phyloP scores from a whole-genome alignment of 2,329 filamentous ascomycete genomes.

The Decorospora gaudefroyi region DNA sequence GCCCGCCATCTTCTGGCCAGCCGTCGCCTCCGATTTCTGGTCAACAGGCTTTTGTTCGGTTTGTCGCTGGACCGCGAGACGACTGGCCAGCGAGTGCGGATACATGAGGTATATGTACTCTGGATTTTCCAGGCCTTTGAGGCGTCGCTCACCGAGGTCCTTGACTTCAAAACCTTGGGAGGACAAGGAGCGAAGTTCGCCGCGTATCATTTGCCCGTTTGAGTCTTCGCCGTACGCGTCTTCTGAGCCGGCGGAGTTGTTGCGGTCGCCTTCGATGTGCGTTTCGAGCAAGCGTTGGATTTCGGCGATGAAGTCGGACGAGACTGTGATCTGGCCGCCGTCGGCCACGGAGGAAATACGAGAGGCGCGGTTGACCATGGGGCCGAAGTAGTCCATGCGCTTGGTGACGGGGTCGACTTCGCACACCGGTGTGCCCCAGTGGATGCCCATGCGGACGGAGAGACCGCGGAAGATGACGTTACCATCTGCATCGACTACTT shows the following conservation, averaged over 20 bases:
- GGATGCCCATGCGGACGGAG: conserved; percentile 96
- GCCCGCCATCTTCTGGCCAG: conserved; percentile 65
- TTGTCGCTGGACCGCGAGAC: conserved; percentile 71
- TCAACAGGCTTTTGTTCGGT: conserved; percentile 48
- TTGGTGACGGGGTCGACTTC: conserved; percentile 95
- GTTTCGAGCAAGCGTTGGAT: conserved; percentile 88
- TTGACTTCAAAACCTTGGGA: conserved; percentile 96
- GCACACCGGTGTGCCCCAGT: conserved; percentile 92
- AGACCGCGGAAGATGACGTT: conserved; percentile 91
- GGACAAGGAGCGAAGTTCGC: conserved; percentile 82
- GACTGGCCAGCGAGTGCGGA: conserved; percentile 81
- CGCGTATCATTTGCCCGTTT: conserved; percentile 75
- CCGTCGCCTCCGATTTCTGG: conserved; percentile 50
- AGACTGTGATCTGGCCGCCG: conserved; percentile 95
- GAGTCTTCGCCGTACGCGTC: conserved; percentile 77
- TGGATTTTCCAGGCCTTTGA: conserved; percentile 96
- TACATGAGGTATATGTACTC: conserved; percentile 96
- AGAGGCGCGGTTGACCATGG: conserved; percentile 97
- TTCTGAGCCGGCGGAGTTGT: conserved; percentile 69
- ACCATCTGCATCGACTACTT: conserved; percentile 79
- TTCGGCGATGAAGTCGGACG: conserved; percentile 94
- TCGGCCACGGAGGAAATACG: conserved; percentile 94
- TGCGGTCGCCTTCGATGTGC: conserved; percentile 81
- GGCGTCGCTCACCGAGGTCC: conserved; percentile 89
- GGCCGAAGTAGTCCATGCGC: conserved; percentile 99